phyloP scores from a whole-genome alignment of 495 filamentous ascomycete genomes.

The Cercophora samala region DNA sequence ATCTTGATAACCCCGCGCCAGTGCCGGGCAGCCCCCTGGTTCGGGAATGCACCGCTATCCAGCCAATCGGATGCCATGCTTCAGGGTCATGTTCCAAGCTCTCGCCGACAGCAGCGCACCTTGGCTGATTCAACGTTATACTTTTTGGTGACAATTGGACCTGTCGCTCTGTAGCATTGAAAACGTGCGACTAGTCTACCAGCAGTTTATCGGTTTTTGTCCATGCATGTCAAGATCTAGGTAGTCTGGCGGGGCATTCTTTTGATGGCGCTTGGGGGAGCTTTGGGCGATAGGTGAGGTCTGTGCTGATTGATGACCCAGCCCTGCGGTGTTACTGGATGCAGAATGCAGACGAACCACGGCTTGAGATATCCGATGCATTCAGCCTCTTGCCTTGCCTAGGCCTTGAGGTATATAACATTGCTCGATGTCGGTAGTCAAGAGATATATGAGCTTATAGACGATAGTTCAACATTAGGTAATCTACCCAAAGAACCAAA shows the following conservation, averaged over 20 bases:
- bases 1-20: conserved; percentile 16
- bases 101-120: conserved; percentile 13
- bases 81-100: conserved; percentile 18
- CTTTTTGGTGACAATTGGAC: background rate
- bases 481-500: background rate
- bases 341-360: background rate
- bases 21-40: conserved; percentile 6
- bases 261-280: background rate
- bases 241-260: background rate
- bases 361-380: background rate
- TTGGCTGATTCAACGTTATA: background rate
- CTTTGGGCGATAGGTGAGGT: background rate
- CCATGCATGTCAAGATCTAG: conserved; percentile 1
- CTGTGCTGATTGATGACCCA: conserved; percentile 1
- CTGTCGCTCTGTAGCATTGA: background rate
- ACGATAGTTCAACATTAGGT: background rate
- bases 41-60: background rate
- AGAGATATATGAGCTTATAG: background rate
- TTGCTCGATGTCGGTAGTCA: background rate
- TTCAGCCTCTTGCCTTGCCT: background rate
- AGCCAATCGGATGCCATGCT: conserved; percentile 21
- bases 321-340: conserved; percentile 15
- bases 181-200: background rate
- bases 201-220: background rate
- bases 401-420: background rate